Evolutionary conservation across 306 rosid genomes (phyloP).

Genomic region (Crotalaria pallida): DNA sequence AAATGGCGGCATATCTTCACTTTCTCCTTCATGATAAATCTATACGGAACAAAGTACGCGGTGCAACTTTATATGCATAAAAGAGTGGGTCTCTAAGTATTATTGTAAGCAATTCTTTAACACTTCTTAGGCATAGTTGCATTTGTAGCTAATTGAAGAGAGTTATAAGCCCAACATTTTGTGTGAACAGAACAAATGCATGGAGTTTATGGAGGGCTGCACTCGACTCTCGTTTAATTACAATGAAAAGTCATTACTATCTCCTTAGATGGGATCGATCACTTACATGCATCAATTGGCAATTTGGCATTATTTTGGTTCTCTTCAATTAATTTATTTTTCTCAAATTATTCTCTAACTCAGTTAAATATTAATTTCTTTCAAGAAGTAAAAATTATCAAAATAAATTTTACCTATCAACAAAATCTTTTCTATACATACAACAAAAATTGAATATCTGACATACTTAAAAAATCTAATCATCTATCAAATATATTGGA

Average conservation of each 20-base stretch:
- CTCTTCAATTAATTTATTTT: not conserved
- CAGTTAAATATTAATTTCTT: too few species aligned
- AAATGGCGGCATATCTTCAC: too few species aligned
- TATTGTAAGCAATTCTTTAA: constrained; percentile 20
- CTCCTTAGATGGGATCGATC: not conserved
- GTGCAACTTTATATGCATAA: constrained; percentile 22
- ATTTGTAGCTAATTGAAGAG: constrained; percentile 10
- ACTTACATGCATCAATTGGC: not conserved
- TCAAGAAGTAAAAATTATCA: too few species aligned
- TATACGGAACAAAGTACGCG: constrained; percentile 35
- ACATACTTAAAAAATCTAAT: too few species aligned
- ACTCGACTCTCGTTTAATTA: too few species aligned
- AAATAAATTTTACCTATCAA: too few species aligned
- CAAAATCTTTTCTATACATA: too few species aligned
- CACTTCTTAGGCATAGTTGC: constrained; percentile 27
- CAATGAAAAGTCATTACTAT: too few species aligned
- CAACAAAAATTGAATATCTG: too few species aligned
- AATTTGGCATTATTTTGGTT: not conserved
- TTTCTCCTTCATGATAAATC: constrained; percentile 22
- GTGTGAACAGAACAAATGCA: constrained; percentile 29
- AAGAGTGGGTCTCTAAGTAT: not conserved
- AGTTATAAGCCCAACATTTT: not conserved
- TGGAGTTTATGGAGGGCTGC: not conserved
- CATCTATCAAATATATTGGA: too few species aligned
- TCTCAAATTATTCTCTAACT: too few species aligned